A percentile compares a stretch with the other conserved stretches of the same genome.
These are phyloP conservation scores for Pezicula carpinea DNA, from an alignment of 2,329 filamentous ascomycete species.

Conservation along the genomic window DNA sequence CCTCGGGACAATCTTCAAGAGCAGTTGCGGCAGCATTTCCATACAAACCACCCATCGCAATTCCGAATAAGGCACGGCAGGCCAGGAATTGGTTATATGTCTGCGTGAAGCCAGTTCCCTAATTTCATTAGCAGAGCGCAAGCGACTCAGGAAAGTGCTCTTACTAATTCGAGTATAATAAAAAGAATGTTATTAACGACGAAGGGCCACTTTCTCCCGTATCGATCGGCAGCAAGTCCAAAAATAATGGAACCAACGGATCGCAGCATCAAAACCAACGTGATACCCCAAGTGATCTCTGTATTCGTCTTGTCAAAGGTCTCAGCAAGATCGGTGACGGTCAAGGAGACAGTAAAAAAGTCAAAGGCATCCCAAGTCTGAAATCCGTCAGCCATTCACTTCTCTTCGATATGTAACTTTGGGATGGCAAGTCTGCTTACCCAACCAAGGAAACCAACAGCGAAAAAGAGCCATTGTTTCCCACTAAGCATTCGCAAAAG, in stretches of 20 bases:
- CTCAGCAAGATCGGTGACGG: constrained; percentile 64
- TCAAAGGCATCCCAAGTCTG: constrained; percentile 74
- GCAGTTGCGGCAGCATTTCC: constrained; percentile 77
- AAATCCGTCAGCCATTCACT: background rate
- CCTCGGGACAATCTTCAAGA: constrained; percentile 51
- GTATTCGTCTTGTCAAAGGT: constrained; percentile 59
- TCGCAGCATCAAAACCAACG: constrained; percentile 67
- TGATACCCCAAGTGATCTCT: constrained; percentile 68
- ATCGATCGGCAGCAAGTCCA: constrained; percentile 73
- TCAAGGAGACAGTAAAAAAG: constrained; percentile 76
- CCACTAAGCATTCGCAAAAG: constrained; percentile 59
- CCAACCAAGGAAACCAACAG: constrained; percentile 72
- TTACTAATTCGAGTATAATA: constrained; percentile 55
- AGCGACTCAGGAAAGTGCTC: constrained; percentile 62
- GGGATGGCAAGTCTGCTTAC: constrained; percentile 7
- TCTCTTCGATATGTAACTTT: background rate
- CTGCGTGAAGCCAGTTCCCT: constrained; percentile 67
- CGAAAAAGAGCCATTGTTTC: constrained; percentile 70
- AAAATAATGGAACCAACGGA: constrained; percentile 73
- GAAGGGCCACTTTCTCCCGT: constrained; percentile 78
- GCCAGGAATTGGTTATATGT: constrained; percentile 67
- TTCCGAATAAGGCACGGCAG: constrained; percentile 69
- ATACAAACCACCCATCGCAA: constrained; percentile 79
- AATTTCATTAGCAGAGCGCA: constrained; percentile 58
- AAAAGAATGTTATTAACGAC: constrained; percentile 71